These are phyloP conservation scores for Vicia sativa DNA, from an alignment of 306 rosid genomes.

Conservation along the genomic window DNA sequence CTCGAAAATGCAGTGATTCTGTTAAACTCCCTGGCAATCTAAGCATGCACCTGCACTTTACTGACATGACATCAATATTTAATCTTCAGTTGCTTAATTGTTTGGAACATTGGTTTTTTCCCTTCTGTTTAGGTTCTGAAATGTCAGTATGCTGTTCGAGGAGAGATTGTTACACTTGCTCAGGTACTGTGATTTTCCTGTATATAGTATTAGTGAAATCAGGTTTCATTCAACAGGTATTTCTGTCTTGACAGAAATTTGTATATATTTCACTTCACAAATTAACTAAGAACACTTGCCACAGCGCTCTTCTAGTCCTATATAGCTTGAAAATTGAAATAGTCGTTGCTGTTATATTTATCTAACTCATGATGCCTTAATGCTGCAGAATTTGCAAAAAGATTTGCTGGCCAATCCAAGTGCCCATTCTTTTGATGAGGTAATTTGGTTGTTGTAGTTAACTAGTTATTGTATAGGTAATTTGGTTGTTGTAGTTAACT, in stretches of 20 bases:
- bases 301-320: not conserved
- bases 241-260: constrained; percentile 7
- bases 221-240: not conserved
- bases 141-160: constrained; percentile 97
- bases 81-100: constrained; percentile 17
- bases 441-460: too few relatives aligned
- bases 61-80: constrained; percentile 6
- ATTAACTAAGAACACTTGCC: not conserved
- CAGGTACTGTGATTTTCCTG: constrained; percentile 58
- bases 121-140: constrained; percentile 65
- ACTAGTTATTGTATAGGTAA: too few relatives aligned
- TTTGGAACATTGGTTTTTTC: constrained; percentile 10
- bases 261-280: not conserved
- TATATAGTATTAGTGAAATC: constrained; percentile 5
- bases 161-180: constrained; percentile 88
- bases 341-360: not conserved
- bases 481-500: too few relatives aligned
- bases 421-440: constrained; percentile 90
- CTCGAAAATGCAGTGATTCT: not conserved
- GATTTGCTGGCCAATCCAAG: constrained; percentile 66
- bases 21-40: not conserved
- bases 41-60: not conserved
- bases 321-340: constrained; percentile 11
- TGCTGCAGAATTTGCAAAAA: constrained; percentile 74
- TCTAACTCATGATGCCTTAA: constrained; percentile 22